Evolutionary conservation across 495 filamentous ascomycete genomes (phyloP).

Genomic region (Copromyces sp.): DNA sequence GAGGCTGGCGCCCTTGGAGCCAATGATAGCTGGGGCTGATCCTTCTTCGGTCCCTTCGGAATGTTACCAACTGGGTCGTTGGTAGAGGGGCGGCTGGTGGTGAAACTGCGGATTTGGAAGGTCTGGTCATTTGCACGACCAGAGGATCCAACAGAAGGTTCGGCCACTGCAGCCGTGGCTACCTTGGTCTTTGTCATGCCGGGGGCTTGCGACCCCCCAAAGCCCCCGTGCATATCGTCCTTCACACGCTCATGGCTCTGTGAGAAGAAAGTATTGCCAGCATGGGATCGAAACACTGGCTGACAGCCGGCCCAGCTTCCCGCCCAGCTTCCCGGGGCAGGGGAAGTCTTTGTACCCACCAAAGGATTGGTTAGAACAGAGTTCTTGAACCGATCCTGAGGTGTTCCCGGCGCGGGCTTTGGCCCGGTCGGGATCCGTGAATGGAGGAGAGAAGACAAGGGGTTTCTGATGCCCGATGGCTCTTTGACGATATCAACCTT

Average conservation of each 20-base stretch:
- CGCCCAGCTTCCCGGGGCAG: neutral
- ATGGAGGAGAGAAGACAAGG: neutral
- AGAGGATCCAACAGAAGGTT: neutral
- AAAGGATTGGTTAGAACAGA: neutral
- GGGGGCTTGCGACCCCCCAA: neutral
- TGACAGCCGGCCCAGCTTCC: neutral
- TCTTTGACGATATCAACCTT: neutral
- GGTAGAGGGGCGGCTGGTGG: neutral
- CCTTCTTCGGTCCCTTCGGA: neutral
- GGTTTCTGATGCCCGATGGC: neutral
- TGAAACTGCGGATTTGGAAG: neutral
- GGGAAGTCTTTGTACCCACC: neutral
- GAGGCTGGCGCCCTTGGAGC: neutral
- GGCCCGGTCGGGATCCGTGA: neutral
- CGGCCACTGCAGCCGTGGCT: neutral
- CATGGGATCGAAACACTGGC: neutral
- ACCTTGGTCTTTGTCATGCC: neutral
- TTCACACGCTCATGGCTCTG: neutral
- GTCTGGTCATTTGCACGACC: neutral
- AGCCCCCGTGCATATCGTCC: neutral
- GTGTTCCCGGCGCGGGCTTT: neutral
- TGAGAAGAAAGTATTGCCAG: neutral
- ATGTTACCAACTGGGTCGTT: neutral
- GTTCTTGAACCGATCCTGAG: slow-evolving; percentile 7
- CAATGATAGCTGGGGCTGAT: neutral